Base-by-base conservation (phyloP, 148 eudicot species). In the Vaccinium corymbosum region DNA sequence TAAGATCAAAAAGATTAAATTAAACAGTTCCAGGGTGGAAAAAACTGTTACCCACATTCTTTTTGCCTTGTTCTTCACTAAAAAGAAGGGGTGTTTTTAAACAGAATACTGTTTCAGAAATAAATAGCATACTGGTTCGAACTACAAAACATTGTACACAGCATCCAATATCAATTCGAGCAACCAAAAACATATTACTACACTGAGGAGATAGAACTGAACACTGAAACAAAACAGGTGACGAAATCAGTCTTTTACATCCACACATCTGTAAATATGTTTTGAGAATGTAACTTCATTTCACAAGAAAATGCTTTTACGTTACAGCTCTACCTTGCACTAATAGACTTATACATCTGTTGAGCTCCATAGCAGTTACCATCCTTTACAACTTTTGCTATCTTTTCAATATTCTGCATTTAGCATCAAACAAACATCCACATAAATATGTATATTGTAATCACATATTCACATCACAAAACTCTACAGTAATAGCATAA, bases 301-400 rank as follows among this genome's bases (percentile, higher is more conserved):
- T 19, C 0, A 79, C 71, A 35, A 80, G 19, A 38, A 38, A 61
- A 38, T 25, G 78, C 42, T 68, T 13, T 12, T 68, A 61, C 68
- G 13, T 42, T 29, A 19, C 66, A 20, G 7, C 19, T 32, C 68
- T 85, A 96, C 98, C 98, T 94, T 22, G 95, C 93, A 80, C 92
- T 88, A 71, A 84, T 84, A 77, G 99, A 92, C 85, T 97, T 97
- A 88, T 94, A 97, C 98, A 94, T 93, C 92, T 97, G 99, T 84
- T 97, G 99, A 79, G 99, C 99, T 78, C 97, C 99, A 87, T 95
- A 95, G 84, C 79, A 91, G 78, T 95, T 90, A 50, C 95, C 95
- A 4, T 90, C 93, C 48, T 90, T 87, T 3, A 92, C 89, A 77
- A 90, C 88, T 82, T 90, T 91, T 89, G 91, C 89, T 59, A 95